A percentile compares a stretch with the other conserved stretches of the same genome.
Evolutionary conservation across 257 asterid species (phyloP).

Genomic region (Rehmannia glutinosa): DNA sequence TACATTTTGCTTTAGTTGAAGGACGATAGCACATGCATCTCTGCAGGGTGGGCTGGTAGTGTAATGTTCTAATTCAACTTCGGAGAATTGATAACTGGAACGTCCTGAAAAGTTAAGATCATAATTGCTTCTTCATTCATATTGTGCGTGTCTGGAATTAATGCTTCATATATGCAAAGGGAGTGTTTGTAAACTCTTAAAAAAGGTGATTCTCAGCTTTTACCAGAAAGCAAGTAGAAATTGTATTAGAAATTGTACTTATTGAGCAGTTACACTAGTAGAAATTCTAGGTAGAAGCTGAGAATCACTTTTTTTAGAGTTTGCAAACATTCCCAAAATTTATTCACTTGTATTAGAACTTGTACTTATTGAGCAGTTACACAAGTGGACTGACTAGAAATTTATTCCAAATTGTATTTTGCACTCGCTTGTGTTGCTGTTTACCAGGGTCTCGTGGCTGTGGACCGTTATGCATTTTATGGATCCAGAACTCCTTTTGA

Average conservation of each 20-base stretch:
- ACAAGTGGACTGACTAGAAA: background rate
- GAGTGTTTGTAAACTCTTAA: too few relatives aligned
- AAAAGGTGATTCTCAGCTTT: too few relatives aligned
- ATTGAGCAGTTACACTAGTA: too few relatives aligned
- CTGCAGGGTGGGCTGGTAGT: background rate
- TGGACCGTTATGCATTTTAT: constrained; percentile 27
- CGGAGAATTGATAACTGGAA: background rate
- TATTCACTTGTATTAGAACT: background rate
- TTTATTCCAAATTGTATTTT: background rate
- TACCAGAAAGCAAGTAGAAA: too few relatives aligned
- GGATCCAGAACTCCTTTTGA: constrained; percentile 46
- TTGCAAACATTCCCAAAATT: too few relatives aligned
- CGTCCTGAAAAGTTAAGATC: background rate
- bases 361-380: background rate
- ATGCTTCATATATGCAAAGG: background rate
- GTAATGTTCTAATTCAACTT: background rate
- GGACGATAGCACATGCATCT: background rate
- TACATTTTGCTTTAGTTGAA: background rate
- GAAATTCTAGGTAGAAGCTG: too few relatives aligned
- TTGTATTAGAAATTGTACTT: too few relatives aligned
- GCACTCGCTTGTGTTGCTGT: background rate
- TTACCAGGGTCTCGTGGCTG: constrained; percentile 37
- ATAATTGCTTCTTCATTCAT: background rate
- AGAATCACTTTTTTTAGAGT: too few relatives aligned
- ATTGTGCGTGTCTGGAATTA: background rate